A percentile compares a stretch with the other conserved stretches of the same genome.
Conservation (phyloP, 1,139 yeast species). For the Suhomyces taliae region DNA sequence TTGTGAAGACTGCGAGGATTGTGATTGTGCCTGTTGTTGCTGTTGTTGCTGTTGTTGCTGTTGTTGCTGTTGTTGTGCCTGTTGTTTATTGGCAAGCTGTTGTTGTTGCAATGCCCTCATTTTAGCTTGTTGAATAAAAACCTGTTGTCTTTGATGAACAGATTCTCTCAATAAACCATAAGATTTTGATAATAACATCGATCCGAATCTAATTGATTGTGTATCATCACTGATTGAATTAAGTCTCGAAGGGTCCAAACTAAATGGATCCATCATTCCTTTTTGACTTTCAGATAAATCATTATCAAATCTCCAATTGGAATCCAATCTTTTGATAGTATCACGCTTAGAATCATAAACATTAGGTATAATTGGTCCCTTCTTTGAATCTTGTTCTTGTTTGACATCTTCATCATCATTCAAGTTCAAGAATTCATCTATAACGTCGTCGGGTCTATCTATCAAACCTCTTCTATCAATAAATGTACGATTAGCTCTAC, state of each 20-base stretch:
- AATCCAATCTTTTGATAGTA: conserved; percentile 53
- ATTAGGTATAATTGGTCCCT: conserved; percentile 18
- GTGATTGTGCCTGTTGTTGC: conserved; percentile 26
- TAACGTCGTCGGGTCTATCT: conserved; percentile 32
- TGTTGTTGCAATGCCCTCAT: conserved; percentile 48
- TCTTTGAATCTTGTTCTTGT: conserved; percentile 7
- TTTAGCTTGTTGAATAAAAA: conserved; percentile 45
- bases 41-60: conserved; percentile 17
- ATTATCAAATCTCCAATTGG: conserved; percentile 75
- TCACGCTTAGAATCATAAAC: conserved; percentile 65
- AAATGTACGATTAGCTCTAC: conserved; percentile 69
- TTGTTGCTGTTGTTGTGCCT: conserved; percentile 47
- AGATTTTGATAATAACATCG: conserved; percentile 85
- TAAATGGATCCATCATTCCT: conserved; percentile 54
- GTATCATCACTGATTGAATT: conserved; percentile 86
- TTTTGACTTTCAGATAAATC: conserved; percentile 53
- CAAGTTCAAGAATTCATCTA: conserved; percentile 38
- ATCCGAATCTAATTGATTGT: conserved; percentile 86
- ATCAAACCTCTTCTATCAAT: conserved; percentile 64
- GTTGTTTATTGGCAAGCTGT: conserved; percentile 32
- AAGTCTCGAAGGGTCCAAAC: conserved; percentile 65
- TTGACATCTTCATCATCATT: conserved; percentile 25
- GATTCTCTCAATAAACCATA: conserved; percentile 65
- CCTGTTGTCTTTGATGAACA: conserved; percentile 48
- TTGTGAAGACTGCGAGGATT: neutral